Conservation (phyloP, 1,284 basidiomycete genomes). For the Ustanciosporium gigantosporum region DNA sequence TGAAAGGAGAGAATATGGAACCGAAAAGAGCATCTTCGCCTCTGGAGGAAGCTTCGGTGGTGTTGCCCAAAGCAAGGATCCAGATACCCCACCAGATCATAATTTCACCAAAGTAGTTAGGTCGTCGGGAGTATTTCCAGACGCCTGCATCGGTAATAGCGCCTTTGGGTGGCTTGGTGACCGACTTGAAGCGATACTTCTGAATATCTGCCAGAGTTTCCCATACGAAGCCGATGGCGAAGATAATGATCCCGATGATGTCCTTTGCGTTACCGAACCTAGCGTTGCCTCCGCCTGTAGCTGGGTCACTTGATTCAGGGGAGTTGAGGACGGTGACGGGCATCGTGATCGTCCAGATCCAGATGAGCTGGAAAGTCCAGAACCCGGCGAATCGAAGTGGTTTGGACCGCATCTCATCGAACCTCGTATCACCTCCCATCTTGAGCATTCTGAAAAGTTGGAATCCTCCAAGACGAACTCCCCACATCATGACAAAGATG, state of each 20-base stretch:
- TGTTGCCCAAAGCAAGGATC: conserved; percentile 35
- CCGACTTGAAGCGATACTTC: conserved; percentile 63
- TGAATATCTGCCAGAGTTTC: conserved; percentile 71
- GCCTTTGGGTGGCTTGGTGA: conserved; percentile 39
- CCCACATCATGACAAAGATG: conserved; percentile 66
- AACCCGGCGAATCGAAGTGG: conserved; percentile 36
- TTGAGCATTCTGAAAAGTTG: conserved; percentile 57
- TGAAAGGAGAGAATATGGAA: conserved; percentile 51
- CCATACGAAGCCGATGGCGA: conserved; percentile 69
- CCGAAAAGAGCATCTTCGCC: conserved; percentile 43
- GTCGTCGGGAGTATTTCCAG: conserved; percentile 63
- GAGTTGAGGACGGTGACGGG: conserved; percentile 51
- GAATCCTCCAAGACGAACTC: conserved; percentile 51
- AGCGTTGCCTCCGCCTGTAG: conserved; percentile 26
- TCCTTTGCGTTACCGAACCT: conserved; percentile 63
- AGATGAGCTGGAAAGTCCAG: conserved; percentile 50
- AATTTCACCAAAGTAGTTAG: conserved; percentile 76
- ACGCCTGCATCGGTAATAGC: conserved; percentile 47
- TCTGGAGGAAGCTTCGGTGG: conserved; percentile 4
- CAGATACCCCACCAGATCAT: conserved; percentile 59
- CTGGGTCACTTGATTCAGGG: conserved; percentile 36
- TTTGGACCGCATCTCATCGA: conserved; percentile 58
- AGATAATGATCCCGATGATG: conserved; percentile 72
- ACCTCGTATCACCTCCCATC: conserved; percentile 55
- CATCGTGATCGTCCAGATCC: conserved; percentile 49